Conservation (phyloP, 345 rosid genomes). For the Arabis hirsuta region DNA sequence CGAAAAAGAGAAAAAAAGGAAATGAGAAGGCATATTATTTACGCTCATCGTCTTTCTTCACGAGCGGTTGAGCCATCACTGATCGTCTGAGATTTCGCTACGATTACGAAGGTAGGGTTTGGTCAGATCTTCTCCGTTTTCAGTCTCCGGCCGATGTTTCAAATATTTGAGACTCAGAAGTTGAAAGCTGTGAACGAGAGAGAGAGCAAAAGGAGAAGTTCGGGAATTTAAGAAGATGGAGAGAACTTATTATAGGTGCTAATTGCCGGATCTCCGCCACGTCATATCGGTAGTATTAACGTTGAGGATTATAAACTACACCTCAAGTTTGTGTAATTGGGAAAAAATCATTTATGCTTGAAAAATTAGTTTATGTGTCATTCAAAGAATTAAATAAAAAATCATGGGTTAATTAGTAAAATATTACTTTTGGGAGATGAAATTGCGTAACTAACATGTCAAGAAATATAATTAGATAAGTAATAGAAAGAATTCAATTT, state of each 20-base stretch:
- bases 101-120: neutral
- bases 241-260: neutral
- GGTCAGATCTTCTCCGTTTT: constrained; percentile 21
- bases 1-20: neutral
- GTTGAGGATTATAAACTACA: too few species aligned
- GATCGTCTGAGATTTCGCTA: constrained; percentile 23
- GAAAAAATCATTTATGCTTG: too few species aligned
- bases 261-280: constrained; percentile 12
- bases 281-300: constrained; percentile 1
- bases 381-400: too few species aligned
- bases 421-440: too few species aligned
- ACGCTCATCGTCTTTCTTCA: constrained; percentile 97
- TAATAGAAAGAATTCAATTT: too few species aligned
- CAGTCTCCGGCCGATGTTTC: too few species aligned
- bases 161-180: too few species aligned
- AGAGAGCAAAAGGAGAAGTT: neutral
- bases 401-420: too few species aligned
- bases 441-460: too few species aligned
- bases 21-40: neutral
- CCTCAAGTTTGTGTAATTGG: too few species aligned
- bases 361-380: too few species aligned
- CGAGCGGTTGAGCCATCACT: constrained; percentile 86
- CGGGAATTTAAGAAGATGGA: neutral
- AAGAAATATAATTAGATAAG: too few species aligned
- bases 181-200: neutral